Evolutionary conservation across 257 asterid species (phyloP).

Genomic region (Ophiorrhiza pumila): DNA sequence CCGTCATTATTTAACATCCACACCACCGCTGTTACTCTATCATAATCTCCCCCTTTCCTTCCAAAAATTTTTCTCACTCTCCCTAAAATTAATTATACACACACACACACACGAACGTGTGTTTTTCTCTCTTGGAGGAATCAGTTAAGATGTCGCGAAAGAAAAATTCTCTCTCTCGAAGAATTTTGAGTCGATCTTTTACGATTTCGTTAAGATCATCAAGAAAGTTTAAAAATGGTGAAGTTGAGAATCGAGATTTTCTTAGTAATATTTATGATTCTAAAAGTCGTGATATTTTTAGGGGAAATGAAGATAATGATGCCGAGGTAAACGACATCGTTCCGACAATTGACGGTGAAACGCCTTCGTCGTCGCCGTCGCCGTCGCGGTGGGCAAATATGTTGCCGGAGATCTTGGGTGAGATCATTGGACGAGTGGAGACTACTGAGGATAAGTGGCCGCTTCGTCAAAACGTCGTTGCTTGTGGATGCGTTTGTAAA

Average conservation of each 20-base stretch:
- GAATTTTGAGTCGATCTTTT: constrained; percentile 60
- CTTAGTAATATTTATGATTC: background rate
- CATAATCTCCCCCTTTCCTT: background rate
- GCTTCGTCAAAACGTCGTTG: constrained; percentile 75
- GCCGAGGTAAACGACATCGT: constrained; percentile 26
- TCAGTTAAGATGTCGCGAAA: constrained; percentile 61
- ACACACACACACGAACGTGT: too few species aligned
- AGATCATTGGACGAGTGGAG: constrained; percentile 74
- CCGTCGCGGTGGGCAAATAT: constrained; percentile 59
- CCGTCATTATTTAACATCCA: background rate
- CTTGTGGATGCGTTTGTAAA: constrained; percentile 86
- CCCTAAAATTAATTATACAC: background rate
- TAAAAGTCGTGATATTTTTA: background rate
- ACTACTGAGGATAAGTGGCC: constrained; percentile 79
- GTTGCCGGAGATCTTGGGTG: constrained; percentile 82
- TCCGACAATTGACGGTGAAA: constrained; percentile 15
- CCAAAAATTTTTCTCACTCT: background rate
- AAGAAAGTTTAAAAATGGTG: constrained; percentile 36
- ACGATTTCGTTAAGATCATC: constrained; percentile 49
- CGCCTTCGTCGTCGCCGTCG: background rate
- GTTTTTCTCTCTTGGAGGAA: too few species aligned
- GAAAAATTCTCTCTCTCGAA: constrained; percentile 64
- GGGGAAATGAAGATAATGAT: constrained; percentile 14
- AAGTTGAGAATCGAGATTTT: constrained; percentile 11
- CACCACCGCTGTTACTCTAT: background rate